phyloP scores from a whole-genome alignment of 495 filamentous ascomycete species.

The Podospora conica region DNA sequence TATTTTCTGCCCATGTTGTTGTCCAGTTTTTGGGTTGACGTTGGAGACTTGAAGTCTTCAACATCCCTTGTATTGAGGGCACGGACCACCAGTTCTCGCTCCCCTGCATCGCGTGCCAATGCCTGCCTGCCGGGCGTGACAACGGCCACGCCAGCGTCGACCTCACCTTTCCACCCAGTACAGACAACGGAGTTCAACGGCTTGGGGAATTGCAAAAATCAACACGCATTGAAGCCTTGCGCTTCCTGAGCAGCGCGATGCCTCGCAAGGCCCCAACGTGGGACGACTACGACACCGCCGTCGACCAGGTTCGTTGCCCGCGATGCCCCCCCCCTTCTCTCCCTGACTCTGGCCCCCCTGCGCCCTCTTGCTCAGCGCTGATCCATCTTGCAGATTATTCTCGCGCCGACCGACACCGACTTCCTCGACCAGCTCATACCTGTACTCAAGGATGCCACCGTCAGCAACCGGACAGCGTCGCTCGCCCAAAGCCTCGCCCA shows the following conservation, averaged over 20 bases:
- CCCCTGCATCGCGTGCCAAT: background rate
- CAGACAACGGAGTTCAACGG: background rate
- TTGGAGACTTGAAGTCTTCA: background rate
- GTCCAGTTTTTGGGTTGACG: background rate
- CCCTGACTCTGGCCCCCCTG: background rate
- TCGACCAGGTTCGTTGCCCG: constrained; percentile 37
- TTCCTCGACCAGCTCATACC: constrained; percentile 94
- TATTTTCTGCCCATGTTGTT: background rate
- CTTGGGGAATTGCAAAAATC: background rate
- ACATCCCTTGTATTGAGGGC: background rate
- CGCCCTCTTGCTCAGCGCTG: background rate
- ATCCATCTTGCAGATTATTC: constrained; percentile 61
- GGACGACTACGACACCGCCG: constrained; percentile 50
- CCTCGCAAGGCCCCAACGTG: constrained; percentile 44
- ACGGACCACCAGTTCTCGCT: background rate
- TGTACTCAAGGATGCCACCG: constrained; percentile 80
- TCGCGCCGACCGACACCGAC: constrained; percentile 83
- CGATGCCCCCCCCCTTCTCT: background rate
- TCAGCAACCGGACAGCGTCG: constrained; percentile 62
- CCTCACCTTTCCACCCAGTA: background rate
- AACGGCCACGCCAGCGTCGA: background rate
- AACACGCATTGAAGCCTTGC: constrained; percentile 7
- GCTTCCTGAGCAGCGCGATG: constrained; percentile 27
- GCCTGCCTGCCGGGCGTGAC: background rate
- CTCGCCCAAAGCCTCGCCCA: constrained; percentile 71